phyloP scores from a whole-genome alignment of 2,329 filamentous ascomycete genomes.

The Orbilia oligospora region DNA sequence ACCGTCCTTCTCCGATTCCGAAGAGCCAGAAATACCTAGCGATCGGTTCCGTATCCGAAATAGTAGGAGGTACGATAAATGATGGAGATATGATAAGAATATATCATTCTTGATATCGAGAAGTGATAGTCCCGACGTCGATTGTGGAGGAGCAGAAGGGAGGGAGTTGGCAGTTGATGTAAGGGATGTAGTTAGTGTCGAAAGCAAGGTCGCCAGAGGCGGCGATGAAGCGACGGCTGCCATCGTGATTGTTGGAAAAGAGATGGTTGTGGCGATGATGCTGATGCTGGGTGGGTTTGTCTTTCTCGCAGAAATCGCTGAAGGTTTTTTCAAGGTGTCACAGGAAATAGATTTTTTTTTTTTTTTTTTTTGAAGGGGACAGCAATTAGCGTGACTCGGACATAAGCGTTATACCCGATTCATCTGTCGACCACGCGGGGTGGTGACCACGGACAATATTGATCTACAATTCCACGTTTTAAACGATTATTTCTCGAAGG shows the following conservation, averaged over 20 bases:
- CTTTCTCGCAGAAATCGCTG: background rate
- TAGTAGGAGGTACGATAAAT: conserved; percentile 88
- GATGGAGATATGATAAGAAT: conserved; percentile 95
- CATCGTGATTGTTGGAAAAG: conserved; percentile 23
- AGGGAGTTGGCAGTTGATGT: conserved; percentile 46
- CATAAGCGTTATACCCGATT: conserved; percentile 4
- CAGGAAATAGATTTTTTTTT: conserved; percentile 9
- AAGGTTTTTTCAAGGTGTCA: conserved; percentile 18
- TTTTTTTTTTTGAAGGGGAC: background rate
- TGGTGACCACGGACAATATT: no score
- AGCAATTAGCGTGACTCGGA: conserved; percentile 14
- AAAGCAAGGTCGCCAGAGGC: conserved; percentile 28
- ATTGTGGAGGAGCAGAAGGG: conserved; percentile 74
- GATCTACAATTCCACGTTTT: no score
- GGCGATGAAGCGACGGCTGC: conserved; percentile 33
- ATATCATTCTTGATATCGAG: conserved; percentile 97
- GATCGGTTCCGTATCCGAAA: conserved; percentile 77
- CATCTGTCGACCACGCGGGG: no score
- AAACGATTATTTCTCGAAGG: no score
- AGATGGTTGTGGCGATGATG: background rate
- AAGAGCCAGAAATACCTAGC: conserved; percentile 11
- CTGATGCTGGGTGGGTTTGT: background rate
- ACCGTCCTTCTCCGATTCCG: background rate
- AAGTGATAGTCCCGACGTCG: conserved; percentile 84
- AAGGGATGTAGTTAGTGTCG: conserved; percentile 49